phyloP scores from a whole-genome alignment of 164 flowering plant species.

The Sextonia rubra region DNA sequence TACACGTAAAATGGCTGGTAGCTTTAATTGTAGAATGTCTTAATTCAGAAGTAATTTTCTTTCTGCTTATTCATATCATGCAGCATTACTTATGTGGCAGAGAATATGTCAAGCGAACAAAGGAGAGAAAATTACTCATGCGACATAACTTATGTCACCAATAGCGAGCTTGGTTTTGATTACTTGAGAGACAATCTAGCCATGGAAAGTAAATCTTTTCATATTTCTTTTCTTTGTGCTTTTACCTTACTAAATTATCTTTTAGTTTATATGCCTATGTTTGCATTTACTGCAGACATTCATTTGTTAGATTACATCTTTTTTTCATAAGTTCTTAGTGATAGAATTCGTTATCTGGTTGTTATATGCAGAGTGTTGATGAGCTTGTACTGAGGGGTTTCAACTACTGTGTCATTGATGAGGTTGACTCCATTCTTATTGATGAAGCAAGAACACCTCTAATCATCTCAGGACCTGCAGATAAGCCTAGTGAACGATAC shows the following conservation, averaged over 20 bases:
- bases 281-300: neutral
- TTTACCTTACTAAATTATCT: neutral
- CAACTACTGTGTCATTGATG: conserved; percentile 92
- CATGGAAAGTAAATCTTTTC: conserved; percentile 79
- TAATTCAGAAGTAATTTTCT: too few species aligned
- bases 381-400: conserved; percentile 89
- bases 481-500: conserved; percentile 90
- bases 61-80: too few species aligned
- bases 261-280: neutral
- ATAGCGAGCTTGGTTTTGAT: conserved; percentile 99
- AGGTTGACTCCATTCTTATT: conserved; percentile 98
- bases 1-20: too few species aligned
- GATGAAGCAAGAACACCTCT: conserved; percentile 99
- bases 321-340: neutral
- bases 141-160: conserved; percentile 97
- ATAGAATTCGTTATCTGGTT: conserved; percentile 11
- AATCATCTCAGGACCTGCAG: conserved; percentile 97
- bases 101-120: conserved; percentile 93
- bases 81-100: conserved; percentile 36
- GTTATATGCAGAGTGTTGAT: conserved; percentile 71
- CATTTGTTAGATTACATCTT: conserved; percentile 1
- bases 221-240: conserved; percentile 1
- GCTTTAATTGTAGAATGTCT: too few species aligned
- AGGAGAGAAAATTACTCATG: conserved; percentile 87
- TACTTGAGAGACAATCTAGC: conserved; percentile 99